Evolutionary conservation across 768 basidiomycete species (phyloP), one percentile per base, ranked within the genome.

Genomic region (Rhodotorula graminis): DNA sequence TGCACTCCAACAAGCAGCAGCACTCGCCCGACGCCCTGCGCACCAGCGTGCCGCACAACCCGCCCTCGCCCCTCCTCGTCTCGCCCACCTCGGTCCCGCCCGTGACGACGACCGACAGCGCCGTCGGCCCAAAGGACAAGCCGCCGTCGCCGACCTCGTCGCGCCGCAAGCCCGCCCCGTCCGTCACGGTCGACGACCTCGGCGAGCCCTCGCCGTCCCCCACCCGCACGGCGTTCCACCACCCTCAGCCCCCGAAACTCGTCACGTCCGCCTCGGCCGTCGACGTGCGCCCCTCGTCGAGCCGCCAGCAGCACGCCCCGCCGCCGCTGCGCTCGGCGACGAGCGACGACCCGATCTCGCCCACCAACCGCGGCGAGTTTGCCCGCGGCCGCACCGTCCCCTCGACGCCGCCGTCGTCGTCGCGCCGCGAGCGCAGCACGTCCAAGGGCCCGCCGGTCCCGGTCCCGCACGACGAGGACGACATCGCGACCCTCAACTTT

Each of bases 401-500:
- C 31, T 44, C 69, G 27, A 64, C 69, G 37, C 29, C 60, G 3
- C 60, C 60, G 12, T 44, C 60, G 23, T 42, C 1, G 27, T 12
- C 25, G 12, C 6, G 42, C 44, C 15, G 31, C 23, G n/a, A 10
- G 58, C 40, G 58, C 15, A 57, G 31, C 40, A 5, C 29, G 33
- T 57, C 55, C 18, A 19, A 25, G n/a, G 53, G 29, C 40, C 49
- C 58, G n/a, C 60, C 60, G 6, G 60, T 61, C 29, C 55, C 42
- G 11, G 44, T 18, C 16, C 29, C 37, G 6, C 40, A 42, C 10
- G 70, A 67, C n/a, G 70, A 60, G 47, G 70, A 70, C 65, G 73
- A 74, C 47, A 59, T 74, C 44, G 53, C 69, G 29, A 67, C 70
- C 12, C 60, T 75, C 59, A 75, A 75, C 61, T 75, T 75, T 19